Percentiles rank a stretch among this genome's conserved stretches.
phyloP scores from a whole-genome alignment of 805 yeast genomes.

The Isabelozyma heimii region DNA sequence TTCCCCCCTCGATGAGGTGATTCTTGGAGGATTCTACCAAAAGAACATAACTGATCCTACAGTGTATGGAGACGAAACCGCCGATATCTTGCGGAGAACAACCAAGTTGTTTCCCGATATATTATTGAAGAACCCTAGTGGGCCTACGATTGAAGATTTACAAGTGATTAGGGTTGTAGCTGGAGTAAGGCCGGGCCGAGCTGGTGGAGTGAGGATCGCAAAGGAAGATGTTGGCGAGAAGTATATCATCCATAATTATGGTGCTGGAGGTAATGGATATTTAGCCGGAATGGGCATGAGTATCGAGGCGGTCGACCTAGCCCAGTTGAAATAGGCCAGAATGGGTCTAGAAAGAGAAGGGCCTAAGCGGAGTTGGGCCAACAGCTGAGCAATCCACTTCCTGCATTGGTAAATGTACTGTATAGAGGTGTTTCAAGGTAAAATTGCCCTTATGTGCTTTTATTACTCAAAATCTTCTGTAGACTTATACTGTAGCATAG shows the following conservation, averaged over 20 bases:
- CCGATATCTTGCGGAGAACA: constrained; percentile 16
- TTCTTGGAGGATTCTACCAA: constrained; percentile 20
- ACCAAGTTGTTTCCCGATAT: constrained; percentile 14
- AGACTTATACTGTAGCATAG: too few species aligned
- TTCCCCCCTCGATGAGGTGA: constrained; percentile 7
- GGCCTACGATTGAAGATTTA: constrained; percentile 11
- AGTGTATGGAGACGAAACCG: constrained; percentile 14
- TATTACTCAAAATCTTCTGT: too few species aligned
- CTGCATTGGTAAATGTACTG: not conserved
- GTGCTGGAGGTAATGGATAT: constrained; percentile 26
- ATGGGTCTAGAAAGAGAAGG: not conserved
- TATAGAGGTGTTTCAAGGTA: not conserved
- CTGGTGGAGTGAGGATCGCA: constrained; percentile 23
- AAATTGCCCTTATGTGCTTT: not conserved
- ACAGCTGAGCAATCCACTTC: not conserved
- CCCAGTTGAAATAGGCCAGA: not conserved
- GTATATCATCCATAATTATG: constrained; percentile 18
- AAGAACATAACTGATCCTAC: constrained; percentile 13
- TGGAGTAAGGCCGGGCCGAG: constrained; percentile 21
- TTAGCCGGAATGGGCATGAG: constrained; percentile 21
- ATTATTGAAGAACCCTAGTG: constrained; percentile 7
- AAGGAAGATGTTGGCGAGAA: constrained; percentile 2
- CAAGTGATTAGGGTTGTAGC: constrained; percentile 19
- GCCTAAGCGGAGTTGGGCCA: not conserved
- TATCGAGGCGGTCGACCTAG: not conserved